Conservation (phyloP, 805 yeast species). For the Ogataea pini region DNA sequence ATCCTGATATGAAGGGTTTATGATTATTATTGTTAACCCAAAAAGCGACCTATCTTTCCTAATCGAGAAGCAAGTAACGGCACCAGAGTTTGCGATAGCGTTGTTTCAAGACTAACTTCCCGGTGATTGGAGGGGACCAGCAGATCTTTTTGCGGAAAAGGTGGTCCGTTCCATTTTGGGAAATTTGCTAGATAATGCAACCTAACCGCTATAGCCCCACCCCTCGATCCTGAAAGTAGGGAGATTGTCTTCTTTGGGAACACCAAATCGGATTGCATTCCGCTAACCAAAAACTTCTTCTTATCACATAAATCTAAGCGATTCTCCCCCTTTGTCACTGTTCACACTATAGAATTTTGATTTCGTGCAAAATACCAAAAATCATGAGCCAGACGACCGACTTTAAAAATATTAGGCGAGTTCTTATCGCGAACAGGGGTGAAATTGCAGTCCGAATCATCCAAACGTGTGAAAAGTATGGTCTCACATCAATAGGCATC, state of each 20-base stretch:
- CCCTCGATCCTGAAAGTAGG: too few species aligned
- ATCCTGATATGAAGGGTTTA: neutral
- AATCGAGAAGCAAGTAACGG: neutral
- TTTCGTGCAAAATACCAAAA: neutral
- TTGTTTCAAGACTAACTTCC: neutral
- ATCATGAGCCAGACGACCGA: neutral
- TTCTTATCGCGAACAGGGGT: constrained; percentile 94
- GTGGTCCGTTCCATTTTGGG: neutral
- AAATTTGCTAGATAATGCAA: neutral
- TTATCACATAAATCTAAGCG: too few species aligned
- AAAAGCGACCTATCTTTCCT: neutral
- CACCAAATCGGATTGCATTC: too few species aligned
- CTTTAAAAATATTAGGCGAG: constrained; percentile 49
- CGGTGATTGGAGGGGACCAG: neutral
- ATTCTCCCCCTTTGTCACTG: too few species aligned
- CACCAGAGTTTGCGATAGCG: too few species aligned
- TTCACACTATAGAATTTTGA: too few species aligned
- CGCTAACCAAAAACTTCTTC: too few species aligned
- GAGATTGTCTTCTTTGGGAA: too few species aligned
- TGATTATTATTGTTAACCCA: neutral
- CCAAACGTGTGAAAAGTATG: constrained; percentile 79
- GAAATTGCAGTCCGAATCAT: constrained; percentile 96
- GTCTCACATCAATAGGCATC: constrained; percentile 78
- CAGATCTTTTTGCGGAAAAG: neutral
- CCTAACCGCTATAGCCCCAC: neutral